Evolutionary conservation across 768 basidiomycete genomes (phyloP).

Genomic region (Ramaria rubella): DNA sequence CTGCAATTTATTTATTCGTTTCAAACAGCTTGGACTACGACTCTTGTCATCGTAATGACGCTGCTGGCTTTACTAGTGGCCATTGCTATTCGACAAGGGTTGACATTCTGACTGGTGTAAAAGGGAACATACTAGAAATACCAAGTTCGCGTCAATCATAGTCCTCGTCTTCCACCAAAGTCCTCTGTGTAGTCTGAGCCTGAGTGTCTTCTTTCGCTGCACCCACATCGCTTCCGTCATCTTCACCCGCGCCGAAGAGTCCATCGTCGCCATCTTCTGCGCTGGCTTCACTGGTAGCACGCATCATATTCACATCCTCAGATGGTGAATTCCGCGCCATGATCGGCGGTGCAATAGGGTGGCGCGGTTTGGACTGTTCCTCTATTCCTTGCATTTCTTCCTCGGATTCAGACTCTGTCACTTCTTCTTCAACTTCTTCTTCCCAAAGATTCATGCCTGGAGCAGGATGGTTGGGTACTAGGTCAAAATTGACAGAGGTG

Average conservation of each 20-base stretch:
- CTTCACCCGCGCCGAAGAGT: conserved; percentile 70
- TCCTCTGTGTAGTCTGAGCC: conserved; percentile 50
- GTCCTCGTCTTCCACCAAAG: conserved; percentile 81
- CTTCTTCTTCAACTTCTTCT: conserved; percentile 70
- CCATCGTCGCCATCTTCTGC: conserved; percentile 70
- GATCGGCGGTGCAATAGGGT: conserved; percentile 22
- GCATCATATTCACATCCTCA: conserved; percentile 58
- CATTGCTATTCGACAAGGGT: background rate
- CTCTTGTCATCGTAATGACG: conserved; percentile 23
- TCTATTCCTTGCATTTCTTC: conserved; percentile 45
- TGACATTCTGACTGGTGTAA: background rate
- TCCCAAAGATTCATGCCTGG: conserved; percentile 70
- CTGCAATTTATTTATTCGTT: background rate
- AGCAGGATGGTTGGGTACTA: conserved; percentile 79
- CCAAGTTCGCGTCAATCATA: conserved; percentile 52
- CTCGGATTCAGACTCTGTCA: conserved; percentile 67
- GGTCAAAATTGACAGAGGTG: conserved; percentile 77
- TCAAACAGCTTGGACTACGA: conserved; percentile 23
- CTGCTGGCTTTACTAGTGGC: conserved; percentile 26
- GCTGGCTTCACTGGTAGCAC: conserved; percentile 50
- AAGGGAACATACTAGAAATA: background rate
- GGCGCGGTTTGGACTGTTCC: conserved; percentile 61
- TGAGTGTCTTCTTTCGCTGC: conserved; percentile 72
- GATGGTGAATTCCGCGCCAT: conserved; percentile 7
- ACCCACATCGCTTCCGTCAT: conserved; percentile 54